Conservation (phyloP, 495 filamentous ascomycete genomes). For the Penicillium coffeae region DNA sequence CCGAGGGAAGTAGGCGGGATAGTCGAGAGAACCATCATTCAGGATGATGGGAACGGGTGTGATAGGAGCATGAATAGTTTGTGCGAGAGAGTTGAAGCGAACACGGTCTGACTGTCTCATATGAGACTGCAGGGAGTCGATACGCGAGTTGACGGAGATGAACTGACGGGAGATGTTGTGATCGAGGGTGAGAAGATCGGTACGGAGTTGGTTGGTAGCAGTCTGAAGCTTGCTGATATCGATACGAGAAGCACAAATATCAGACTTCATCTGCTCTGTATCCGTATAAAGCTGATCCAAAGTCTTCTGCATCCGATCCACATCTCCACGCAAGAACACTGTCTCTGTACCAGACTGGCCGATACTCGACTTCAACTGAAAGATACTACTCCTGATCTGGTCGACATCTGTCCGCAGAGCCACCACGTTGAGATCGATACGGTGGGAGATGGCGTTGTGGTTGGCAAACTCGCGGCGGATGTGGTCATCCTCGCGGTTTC, state of each 20-base stretch:
- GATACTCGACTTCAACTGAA: constrained; percentile 32
- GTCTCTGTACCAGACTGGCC: constrained; percentile 36
- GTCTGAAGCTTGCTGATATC: constrained; percentile 40
- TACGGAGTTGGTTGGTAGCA: constrained; percentile 35
- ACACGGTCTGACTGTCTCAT: constrained; percentile 31
- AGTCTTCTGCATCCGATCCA: constrained; percentile 38
- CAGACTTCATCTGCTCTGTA: constrained; percentile 30
- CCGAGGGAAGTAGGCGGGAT: constrained; percentile 37
- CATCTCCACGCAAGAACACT: constrained; percentile 35
- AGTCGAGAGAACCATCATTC: constrained; percentile 33
- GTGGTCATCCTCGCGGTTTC: constrained; percentile 42
- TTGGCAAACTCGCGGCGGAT: constrained; percentile 41
- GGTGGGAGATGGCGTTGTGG: constrained; percentile 31
- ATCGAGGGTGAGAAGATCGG: constrained; percentile 32
- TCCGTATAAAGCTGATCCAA: constrained; percentile 37
- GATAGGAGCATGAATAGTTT: constrained; percentile 36
- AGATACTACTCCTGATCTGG: constrained; percentile 35
- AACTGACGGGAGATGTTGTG: constrained; percentile 32
- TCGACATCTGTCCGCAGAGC: constrained; percentile 36
- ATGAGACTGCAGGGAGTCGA: constrained; percentile 14
- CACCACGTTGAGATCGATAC: constrained; percentile 40
- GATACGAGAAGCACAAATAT: constrained; percentile 32
- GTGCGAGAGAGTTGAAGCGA: constrained; percentile 40
- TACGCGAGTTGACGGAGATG: constrained; percentile 14
- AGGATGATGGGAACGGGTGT: constrained; percentile 35